These are phyloP conservation scores for Claviceps digitariae DNA, from an alignment of 2,329 filamentous ascomycete species.

Conservation along the genomic window DNA sequence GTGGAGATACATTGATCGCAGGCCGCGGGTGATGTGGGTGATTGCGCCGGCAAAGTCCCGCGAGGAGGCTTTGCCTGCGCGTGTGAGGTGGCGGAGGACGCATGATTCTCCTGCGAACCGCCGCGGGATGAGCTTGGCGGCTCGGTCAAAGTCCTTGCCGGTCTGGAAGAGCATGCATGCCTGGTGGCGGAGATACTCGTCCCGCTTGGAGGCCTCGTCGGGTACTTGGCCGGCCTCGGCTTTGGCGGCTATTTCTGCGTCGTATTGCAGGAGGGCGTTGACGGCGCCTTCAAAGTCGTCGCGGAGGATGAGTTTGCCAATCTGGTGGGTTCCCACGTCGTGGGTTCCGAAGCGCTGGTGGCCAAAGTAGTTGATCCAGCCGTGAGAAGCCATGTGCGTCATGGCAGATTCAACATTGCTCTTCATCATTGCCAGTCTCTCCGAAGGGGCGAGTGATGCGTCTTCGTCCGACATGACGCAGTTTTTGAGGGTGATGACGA, in stretches of 20 bases:
- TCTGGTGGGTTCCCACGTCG: conserved; percentile 66
- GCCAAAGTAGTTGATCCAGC: conserved; percentile 96
- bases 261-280: conserved; percentile 62
- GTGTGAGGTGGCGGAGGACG: conserved; percentile 64
- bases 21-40: conserved; percentile 62
- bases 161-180: conserved; percentile 64
- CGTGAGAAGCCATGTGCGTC: conserved; percentile 52
- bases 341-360: conserved; percentile 95
- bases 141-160: conserved; percentile 42
- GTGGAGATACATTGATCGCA: conserved; percentile 91
- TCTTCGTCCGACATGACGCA: conserved; percentile 45
- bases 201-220: conserved; percentile 44
- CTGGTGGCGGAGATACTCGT: conserved; percentile 66
- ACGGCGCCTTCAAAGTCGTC: conserved; percentile 72
- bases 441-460: conserved; percentile 11
- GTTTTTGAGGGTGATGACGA: conserved; percentile 81
- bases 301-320: conserved; percentile 74
- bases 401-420: conserved; percentile 43
- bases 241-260: conserved; percentile 41
- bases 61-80: conserved; percentile 29
- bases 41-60: conserved; percentile 74
- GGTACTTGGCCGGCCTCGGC: conserved; percentile 24
- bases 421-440: conserved; percentile 18
- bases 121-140: conserved; percentile 56
- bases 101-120: conserved; percentile 70